Base-by-base conservation (phyloP, 192 early-diverging fungal species). In the Podila horticola region DNA sequence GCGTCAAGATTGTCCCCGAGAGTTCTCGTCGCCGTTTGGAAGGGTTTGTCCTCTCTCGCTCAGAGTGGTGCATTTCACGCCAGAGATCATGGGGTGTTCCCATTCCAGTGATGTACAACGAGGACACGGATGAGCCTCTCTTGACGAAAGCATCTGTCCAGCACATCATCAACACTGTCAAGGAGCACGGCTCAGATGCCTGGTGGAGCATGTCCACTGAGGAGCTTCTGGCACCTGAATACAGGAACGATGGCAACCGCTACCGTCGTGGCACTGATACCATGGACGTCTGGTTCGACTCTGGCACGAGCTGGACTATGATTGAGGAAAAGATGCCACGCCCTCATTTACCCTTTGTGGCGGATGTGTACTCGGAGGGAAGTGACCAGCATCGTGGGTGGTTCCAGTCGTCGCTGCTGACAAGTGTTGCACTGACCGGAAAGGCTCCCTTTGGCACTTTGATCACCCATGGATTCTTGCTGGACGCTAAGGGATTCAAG, bases 251-350 rank as follows among this genome's bases (percentile, higher is more conserved):
- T 58, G 92, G 91, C n/a, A 86, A 86, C 48, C 83, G 57, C 0
- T 94, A 91, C 61, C 76, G 79, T 36, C 81, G 85, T 48, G 93
- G 94, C n/a, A 84, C 75, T 36, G 94, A 95, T 69, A 95, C 93
- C 0, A 94, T 95, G 94, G 94, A 95, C 64, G 94, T 95, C 28
- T 95, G 94, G 93, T 95, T 95, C 66, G 94, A 95, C 70, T 93
- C 91, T 69, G 94, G 94, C 9, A 91, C 90, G 48, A 92, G 90
- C 28, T 94, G 94, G 94, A 90, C 89, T 33, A 77, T 90, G 71
- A 72, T 95, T 0, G 87, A 86, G 48, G 86, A 79, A 49, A 72
- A 83, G 66, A 81, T 50, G 68, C 65, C 58, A 11, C 64, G 84
- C 12, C 60, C 69, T 51, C 71, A 79, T 38, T 69, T 68, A 20